Base-by-base conservation (phyloP, 106 monocot genomes). In the Phalaenopsis equestris region DNA sequence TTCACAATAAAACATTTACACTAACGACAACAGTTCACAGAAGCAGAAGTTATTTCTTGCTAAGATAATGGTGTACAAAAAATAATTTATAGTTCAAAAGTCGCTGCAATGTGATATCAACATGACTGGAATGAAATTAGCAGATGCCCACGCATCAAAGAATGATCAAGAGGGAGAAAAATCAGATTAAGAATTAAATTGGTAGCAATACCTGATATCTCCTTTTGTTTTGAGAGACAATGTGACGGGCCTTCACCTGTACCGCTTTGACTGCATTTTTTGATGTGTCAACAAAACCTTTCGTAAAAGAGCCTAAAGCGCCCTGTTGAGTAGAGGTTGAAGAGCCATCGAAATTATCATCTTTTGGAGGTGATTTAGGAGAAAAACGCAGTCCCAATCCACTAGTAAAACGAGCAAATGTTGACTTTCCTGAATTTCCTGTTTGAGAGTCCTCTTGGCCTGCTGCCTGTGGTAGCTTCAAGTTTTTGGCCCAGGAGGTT, bases 171-270 rank as follows among this genome's bases (percentile, higher is more conserved):
- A n/a, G 42, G 10, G 23, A 76, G 43, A 76, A 23, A 78, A 5
- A 41, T 38, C 39, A 41, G 16, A 57, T 18, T 38, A 58, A 57
- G 15, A 58, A 78, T 57, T 18, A 57, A 16, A 57, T 56, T 57
- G 78, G 19, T 41, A 48, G 55, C 8, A 85, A 48, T 82, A 98
- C 98, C 90, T 98, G 98, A 78, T 94, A 98, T 91, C 98, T 89
- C 84, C 98, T 94, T 82, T 98, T 98, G 85, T 98, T 98, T 77
- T 98, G 98, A 41, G 98, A 98, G 6, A 98, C 98, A 11, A 98
- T 94, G 77, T 98, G 98, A 19, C 94, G 90, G 77, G 97, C 97
- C 85, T 97, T 97, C 36, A 97, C 94, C 74, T 90, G 90, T n/a
- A 98, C 92, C 55, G 98, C 98, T 70, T 98, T 98, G 4, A 98